Base-by-base conservation (phyloP, 2,329 filamentous ascomycete genomes). In the Hirsutella minnesotensis region DNA sequence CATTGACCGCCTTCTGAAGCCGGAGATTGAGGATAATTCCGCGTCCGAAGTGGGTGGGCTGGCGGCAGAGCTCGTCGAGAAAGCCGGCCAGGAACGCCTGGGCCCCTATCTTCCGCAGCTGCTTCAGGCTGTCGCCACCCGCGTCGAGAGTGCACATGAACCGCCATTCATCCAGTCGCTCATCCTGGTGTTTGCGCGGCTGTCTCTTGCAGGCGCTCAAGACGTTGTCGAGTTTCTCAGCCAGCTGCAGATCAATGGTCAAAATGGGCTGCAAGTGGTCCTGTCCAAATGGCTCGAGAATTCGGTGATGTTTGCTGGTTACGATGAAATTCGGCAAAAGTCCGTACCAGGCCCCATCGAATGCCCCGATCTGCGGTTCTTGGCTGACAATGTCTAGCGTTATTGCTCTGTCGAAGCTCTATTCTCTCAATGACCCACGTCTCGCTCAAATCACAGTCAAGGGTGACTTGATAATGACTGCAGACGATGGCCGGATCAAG, bases 281-380 rank as follows among this genome's bases (percentile, higher is more conserved):
- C 68, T 96, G 51, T 75, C 81, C 63, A 95, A 96, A 65, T 98
- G 92, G 92, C 71, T 98, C 1, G 92, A 96, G 66, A 95, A 96
- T 63, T 95, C 88, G 4, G 77, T 94, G 62, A 94, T 84, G 62
- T 98, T 98, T 64, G 88, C 88, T n/a, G 92, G 92, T 12, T 98
- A 95, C 54, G 89, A 96, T 54, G 90, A 95, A 62, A 96, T 96
- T 53, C 79, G 89, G 52, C 87, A 95, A 62, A 98, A 96, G 85
- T 89, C 69, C 62, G 80, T 69, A 3, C 24, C 27, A n/a, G 16
- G 34, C 16, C 10, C 35, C 22, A 20, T 18, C 19, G 12, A 27
- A 27, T 9, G 9, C 19, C 9, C n/a, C 4, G 9, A 12, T 16
- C 15, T 20, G 30, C 2, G 5, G 0, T 20, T 16, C 9, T 22